Conservation (phyloP, 2,329 filamentous ascomycete species). For the Daldinia sp. region DNA sequence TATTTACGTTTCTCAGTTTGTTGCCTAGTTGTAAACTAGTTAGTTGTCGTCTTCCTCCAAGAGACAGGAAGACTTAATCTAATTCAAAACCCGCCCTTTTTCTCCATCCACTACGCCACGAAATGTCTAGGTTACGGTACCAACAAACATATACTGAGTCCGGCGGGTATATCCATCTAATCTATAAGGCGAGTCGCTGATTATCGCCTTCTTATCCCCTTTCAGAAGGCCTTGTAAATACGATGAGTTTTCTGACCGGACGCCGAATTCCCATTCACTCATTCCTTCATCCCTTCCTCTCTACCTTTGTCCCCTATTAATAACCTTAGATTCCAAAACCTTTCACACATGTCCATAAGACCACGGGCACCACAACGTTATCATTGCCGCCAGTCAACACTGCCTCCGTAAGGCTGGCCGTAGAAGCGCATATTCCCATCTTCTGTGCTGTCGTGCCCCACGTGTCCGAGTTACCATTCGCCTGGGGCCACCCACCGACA, state of each 20-base stretch:
- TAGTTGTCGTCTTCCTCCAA: no score
- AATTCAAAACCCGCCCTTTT: no score
- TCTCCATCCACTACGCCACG: neutral
- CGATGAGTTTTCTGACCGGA: neutral
- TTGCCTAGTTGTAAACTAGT: no score
- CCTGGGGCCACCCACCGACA: constrained; percentile 79
- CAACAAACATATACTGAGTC: neutral
- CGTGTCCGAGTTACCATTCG: constrained; percentile 67
- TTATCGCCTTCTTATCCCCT: neutral
- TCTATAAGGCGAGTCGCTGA: neutral
- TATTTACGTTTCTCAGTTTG: neutral
- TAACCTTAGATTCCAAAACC: constrained; percentile 67
- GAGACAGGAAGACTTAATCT: no score
- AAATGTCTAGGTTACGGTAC: neutral
- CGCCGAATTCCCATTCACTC: neutral
- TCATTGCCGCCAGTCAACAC: constrained; percentile 97
- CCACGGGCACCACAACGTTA: constrained; percentile 94
- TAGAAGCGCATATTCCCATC: constrained; percentile 73
- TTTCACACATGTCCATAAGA: constrained; percentile 91
- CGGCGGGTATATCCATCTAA: neutral
- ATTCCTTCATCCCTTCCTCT: neutral
- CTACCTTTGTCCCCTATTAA: neutral
- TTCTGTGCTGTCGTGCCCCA: constrained; percentile 76
- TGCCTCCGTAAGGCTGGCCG: constrained; percentile 91
- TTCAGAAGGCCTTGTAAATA: constrained; percentile 1